Evolutionary conservation across 2,329 filamentous ascomycete genomes (phyloP).

Genomic region (Didymella segeticola): DNA sequence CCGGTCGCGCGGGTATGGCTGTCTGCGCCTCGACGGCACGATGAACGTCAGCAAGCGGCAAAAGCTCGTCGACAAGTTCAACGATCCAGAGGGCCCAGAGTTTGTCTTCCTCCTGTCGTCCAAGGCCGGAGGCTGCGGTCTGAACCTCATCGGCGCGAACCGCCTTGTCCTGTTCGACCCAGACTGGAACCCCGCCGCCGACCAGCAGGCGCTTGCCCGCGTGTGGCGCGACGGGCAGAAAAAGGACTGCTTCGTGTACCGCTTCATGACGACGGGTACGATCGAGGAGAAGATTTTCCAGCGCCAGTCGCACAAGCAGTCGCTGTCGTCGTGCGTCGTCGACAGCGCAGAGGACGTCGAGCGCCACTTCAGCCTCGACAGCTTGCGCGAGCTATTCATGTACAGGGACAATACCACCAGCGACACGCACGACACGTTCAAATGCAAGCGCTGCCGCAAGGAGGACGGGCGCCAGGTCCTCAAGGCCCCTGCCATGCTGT

Average conservation of each 20-base stretch:
- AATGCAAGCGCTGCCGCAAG: conserved; percentile 88
- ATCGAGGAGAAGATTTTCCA: conserved; percentile 99
- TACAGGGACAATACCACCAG: conserved; percentile 84
- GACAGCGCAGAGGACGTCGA: conserved; percentile 97
- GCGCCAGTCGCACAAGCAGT: conserved; percentile 97
- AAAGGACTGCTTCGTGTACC: conserved; percentile 99
- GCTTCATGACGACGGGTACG: conserved; percentile 97
- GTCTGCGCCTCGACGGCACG: conserved; percentile 87
- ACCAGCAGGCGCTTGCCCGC: conserved; percentile 94
- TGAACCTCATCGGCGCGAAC: conserved; percentile 95
- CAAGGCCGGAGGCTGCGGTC: conserved; percentile 94
- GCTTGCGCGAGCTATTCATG: conserved; percentile 90
- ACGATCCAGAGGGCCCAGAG: conserved; percentile 86
- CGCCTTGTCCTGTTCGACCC: conserved; percentile 95
- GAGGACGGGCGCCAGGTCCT: conserved; percentile 85
- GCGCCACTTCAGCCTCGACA: conserved; percentile 92
- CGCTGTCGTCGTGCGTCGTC: conserved; percentile 92
- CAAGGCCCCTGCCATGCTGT: conserved; percentile 93
- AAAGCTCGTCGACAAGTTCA: conserved; percentile 97
- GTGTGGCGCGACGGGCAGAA: conserved; percentile 99
- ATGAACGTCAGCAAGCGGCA: conserved; percentile 98
- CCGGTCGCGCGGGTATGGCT: conserved; percentile 82
- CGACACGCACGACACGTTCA: conserved; percentile 98
- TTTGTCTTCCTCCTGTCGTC: conserved; percentile 96
- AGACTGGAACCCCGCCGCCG: conserved; percentile 93